Evolutionary conservation across 306 rosid species (phyloP), one percentile per base, ranked within the genome.

Genomic region (Macrotyloma uniflorum): DNA sequence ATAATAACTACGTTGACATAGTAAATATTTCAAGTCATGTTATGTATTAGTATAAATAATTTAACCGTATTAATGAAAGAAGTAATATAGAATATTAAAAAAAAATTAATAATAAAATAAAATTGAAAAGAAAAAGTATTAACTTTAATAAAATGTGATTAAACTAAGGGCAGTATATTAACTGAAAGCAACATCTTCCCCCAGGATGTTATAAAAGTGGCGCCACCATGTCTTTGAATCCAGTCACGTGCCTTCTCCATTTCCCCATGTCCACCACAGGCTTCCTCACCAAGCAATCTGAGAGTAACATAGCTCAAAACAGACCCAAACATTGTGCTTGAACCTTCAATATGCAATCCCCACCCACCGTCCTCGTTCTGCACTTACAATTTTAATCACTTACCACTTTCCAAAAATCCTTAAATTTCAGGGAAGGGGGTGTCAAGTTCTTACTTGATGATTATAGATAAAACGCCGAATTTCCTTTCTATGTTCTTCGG

Each of bases 141-240:
- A n/a, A n/a, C n/a, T n/a, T n/a, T n/a, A n/a, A n/a, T n/a, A n/a
- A n/a, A n/a, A n/a, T n/a, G n/a, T 42, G 54, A 82, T 57, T 75
- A 62, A 23, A 68, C 63, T 24, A 32, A 67, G 83, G 72, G 32
- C 68, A 22, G 53, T 76, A 58, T 86, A 86, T 76, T 79, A 83
- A 94, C 98, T 74, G 98, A 86, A 85, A 94, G 91, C 98, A 94
- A 94, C 93, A 88, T 91, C 88, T 93, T 93, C 51, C 98, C 98
- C 98, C 97, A 93, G 0, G 96, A 93, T 12, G 98, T 89, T 42
- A 87, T 90, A 51, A 45, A 69, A 67, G 90, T 84, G 47, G 97
- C 98, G 73, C 96, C 89, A 57, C 98, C 98, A 62, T 89, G 98
- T 30, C 75, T 45, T 83, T 19, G 88, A 81, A 91, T 93, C 98